Base-by-base conservation (phyloP, 176 grass and related monocot species). In the Ananas comosus region DNA sequence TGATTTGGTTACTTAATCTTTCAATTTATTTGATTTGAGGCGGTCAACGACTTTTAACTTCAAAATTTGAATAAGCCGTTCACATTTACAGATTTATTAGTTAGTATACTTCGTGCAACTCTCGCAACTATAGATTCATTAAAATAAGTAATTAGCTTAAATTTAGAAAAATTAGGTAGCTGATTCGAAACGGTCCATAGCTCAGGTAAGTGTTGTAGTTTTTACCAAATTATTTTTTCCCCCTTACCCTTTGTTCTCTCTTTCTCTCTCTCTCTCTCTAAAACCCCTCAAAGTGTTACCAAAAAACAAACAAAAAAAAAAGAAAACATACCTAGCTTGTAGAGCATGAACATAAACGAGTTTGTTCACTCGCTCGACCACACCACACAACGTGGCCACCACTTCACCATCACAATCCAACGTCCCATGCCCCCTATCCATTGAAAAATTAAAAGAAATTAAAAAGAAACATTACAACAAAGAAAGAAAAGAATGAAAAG, bases 321-420 rank as follows among this genome's bases (percentile, higher is more conserved):
- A 27, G 25, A 27, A 27, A 27, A 19, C 56, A 13, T 80, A 99
- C 90, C 89, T 99, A 29, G 95, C 82, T 66, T 80, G 74, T 19
- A 91, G 90, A 16, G 95, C 74, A 16, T 85, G 83, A 13, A 99
- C 87, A 27, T 93, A 99, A 63, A 99, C 87, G 66, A 99, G 84
- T 72, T 99, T 99, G 80, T 99, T 84, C 48, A 99, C 87, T 66
- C 95, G 85, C 80, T 99, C 95, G 19, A 99, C 82, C 10, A 99
- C 72, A 17, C 95, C 95, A 65, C 95, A 99, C 18, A 99, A 56
- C 9, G 94, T 88, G 18, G 94, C 94, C 69, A 93, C 87, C 64
- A 99, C 87, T 80, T 99, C 74, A 25, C 87, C 89, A 6, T 88
- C 85, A 28, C 83, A 76, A 33, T 99, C 90, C 51, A 66, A 80